These are phyloP conservation scores for Phaeodactylum tricornutum DNA, from an alignment of 108 stramenopile genomes.

Conservation along the genomic window DNA sequence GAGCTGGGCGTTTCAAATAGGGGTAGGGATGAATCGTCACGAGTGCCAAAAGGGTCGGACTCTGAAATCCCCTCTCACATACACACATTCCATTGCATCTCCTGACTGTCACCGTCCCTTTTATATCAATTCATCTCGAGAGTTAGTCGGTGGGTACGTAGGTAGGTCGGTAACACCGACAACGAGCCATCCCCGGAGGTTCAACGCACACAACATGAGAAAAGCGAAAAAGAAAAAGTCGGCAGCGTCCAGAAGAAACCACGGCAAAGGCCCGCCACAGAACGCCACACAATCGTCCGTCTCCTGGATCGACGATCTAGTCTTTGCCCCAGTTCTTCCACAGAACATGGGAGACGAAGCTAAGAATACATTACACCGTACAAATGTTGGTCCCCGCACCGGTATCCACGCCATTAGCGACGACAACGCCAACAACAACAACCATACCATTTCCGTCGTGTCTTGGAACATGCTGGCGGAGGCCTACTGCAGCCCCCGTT, in stretches of 20 bases:
- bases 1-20: too few species aligned
- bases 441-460: neutral
- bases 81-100: too few species aligned
- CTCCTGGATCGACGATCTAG: neutral
- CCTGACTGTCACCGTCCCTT: too few species aligned
- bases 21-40: too few species aligned
- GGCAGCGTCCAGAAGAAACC: neutral
- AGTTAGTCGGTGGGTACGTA: too few species aligned
- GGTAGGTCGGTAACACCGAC: too few species aligned
- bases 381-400: neutral
- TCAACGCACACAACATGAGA: slow-evolving; percentile 2
- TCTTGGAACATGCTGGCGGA: slow-evolving; percentile 72
- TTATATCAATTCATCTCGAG: too few species aligned
- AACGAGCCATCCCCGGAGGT: too few species aligned
- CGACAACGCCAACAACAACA: neutral
- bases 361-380: neutral
- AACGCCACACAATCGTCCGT: neutral
- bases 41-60: too few species aligned
- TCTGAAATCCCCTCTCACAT: too few species aligned
- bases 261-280: neutral
- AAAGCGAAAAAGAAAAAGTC: slow-evolving; percentile 3
- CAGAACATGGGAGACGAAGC: neutral
- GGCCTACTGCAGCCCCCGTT: slow-evolving; percentile 51
- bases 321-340: neutral
- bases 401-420: neutral